Base-by-base conservation (phyloP, 345 rosid species). In the Moringa oleifera region DNA sequence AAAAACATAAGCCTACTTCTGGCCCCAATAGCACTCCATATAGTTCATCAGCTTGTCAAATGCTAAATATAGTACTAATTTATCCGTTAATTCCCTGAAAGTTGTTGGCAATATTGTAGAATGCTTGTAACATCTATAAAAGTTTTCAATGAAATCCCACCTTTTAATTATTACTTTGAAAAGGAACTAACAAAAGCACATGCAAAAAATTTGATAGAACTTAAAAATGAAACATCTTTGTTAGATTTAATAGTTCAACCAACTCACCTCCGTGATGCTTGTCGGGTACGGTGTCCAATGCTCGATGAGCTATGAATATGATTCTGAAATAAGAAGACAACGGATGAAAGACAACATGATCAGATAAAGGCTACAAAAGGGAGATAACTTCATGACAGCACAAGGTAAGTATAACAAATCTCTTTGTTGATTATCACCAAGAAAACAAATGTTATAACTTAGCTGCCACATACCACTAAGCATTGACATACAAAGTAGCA, bases 211-310 rank as follows among this genome's bases (percentile, higher is more conserved):
- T 28, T 28, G 33, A 28, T 8, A 28, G 5, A n/a, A n/a, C n/a
- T n/a, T n/a, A 33, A 33, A 33, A 33, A 5, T 33, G 37, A 33
- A 33, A 33, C 5, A 4, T 5, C 11, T 33, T 33, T 33, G 37
- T 11, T 11, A 33, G 37, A 11, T 41, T 41, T 41, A 16, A 1
- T 7, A 4, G 47, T 16, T 41, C 47, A 41, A 41, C 47, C 24
- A 13, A 69, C 77, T 73, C 37, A 86, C 89, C 85, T 80, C 51
- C 77, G 60, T 18, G 93, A 84, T 69, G 87, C 80, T 68, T 81
- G 83, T 36, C 93, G 71, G 2, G 84, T 69, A 8, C 85, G 79
- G 59, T 82, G 85, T 11, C 79, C 75, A 21, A 75, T 69, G 67
- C 72, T 72, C n/a, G 89, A 72, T 36, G 87, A 72, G 55, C 62